Conservation (phyloP, 306 rosid species). For the Trifolium subterraneum region DNA sequence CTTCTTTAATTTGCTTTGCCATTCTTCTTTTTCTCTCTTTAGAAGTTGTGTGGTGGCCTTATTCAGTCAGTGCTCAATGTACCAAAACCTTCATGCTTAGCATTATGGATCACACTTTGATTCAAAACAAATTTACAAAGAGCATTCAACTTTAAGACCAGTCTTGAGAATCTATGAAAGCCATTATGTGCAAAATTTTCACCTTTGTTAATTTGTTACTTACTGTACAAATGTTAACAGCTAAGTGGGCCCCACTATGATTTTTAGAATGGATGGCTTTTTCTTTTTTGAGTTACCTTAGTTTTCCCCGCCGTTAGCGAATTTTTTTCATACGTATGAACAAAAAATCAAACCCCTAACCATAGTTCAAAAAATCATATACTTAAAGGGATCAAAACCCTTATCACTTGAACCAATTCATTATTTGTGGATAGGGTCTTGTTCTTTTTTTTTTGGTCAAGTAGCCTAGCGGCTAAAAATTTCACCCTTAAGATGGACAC, state of each 20-base stretch:
- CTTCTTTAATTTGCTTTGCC: constrained; percentile 58
- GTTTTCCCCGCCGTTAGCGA: too few species aligned
- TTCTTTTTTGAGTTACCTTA: too few species aligned
- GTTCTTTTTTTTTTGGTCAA: too few species aligned
- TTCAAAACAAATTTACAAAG: constrained; percentile 52
- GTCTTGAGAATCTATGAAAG: constrained; percentile 64
- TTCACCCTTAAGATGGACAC: too few species aligned
- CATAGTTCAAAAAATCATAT: too few species aligned
- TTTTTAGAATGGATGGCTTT: too few species aligned
- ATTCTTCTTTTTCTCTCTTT: constrained; percentile 51
- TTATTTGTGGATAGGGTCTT: too few species aligned
- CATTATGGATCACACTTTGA: constrained; percentile 48
- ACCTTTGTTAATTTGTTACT: constrained; percentile 33
- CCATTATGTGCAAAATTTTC: constrained; percentile 34
- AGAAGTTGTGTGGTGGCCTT: constrained; percentile 47
- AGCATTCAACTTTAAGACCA: constrained; percentile 69
- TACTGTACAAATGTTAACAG: constrained; percentile 33
- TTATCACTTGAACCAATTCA: too few species aligned
- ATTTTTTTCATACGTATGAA: too few species aligned
- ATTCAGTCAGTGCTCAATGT: constrained; percentile 41
- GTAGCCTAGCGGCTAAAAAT: too few species aligned
- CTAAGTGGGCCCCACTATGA: constrained; percentile 49
- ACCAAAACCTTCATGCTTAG: constrained; percentile 36
- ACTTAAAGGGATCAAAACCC: too few species aligned
- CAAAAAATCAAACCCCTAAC: too few species aligned